Evolutionary conservation across 768 basidiomycete genomes (phyloP), one percentile per base, ranked within the genome.

Genomic region (Mycena leptocephala): DNA sequence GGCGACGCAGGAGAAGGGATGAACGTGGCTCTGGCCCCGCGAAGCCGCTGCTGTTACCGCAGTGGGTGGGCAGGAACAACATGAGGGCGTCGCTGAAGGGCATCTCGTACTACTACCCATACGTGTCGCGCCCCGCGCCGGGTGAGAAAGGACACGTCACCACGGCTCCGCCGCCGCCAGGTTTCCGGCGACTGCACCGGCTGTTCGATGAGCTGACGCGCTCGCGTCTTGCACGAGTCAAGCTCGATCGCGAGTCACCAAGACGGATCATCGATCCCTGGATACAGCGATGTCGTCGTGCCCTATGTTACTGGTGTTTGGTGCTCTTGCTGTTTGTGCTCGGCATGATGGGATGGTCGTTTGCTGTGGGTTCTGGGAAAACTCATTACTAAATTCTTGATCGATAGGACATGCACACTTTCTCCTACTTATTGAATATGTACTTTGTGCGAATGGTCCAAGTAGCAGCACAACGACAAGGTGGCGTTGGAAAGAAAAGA

Each of bases 101-200:
- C 46, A 78, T 78, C 58, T 72, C 77, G n/a, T 78, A 78, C 67
- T 78, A 78, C 35, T 78, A 78, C 62, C 77, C 77, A n/a, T 78
- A 76, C 68, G 77, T 78, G 5, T 78, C 77, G 59, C 77, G 77
- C 30, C 74, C 74, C 5, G 37, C 73, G 53, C 62, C 63, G 22
- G 69, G 69, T 43, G 69, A 70, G 66, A 66, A 24, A 16, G 74
- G 74, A 55, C 67, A 78, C 69, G 62, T 75, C 51, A 56, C 74
- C 22, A 73, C 70, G 20, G 43, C 35, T 22, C 67, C 74, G 20
- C 39, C 77, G 46, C 77, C 74, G 56, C 14, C 2, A 13, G 68
- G 62, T 0, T 75, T 78, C 39, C 63, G 76, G 20, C 24, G 37
- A 18, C 43, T 78, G 41, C 77, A 78, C 56, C 5, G 20, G 13